phyloP scores from a whole-genome alignment of 73 alveolate species.

The Paramecium caudatum region DNA sequence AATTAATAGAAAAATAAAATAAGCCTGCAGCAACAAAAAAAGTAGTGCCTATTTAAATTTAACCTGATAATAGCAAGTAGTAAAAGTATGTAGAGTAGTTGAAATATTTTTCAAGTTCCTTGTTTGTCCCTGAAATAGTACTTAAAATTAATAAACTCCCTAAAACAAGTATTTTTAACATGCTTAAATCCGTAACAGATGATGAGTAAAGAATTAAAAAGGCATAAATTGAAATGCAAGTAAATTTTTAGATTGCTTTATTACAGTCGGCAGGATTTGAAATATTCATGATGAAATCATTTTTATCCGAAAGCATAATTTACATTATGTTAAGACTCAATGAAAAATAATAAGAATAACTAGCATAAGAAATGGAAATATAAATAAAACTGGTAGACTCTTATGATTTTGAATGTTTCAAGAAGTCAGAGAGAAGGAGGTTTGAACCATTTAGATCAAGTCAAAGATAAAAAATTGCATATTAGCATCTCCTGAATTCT shows the following conservation, averaged over 20 bases:
- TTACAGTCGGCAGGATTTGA: conserved; percentile 51
- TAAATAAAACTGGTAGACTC: conserved; percentile 70
- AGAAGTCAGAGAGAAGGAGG: background rate
- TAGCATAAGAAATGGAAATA: conserved; percentile 65
- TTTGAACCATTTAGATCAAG: conserved; percentile 77
- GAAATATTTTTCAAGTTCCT: background rate
- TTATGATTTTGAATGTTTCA: conserved; percentile 71
- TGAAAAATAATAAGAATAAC: conserved; percentile 25
- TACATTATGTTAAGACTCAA: conserved; percentile 65
- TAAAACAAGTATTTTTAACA: conserved; percentile 18
- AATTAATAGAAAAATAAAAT: background rate
- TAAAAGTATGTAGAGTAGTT: background rate
- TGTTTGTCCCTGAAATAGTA: conserved; percentile 71
- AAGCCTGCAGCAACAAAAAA: background rate
- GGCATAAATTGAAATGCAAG: background rate
- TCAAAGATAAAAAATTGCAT: conserved; percentile 62
- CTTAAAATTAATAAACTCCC: conserved; percentile 11
- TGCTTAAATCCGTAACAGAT: background rate
- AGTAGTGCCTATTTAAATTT: background rate
- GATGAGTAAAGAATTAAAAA: background rate
- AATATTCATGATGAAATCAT: conserved; percentile 56
- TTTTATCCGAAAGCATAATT: background rate
- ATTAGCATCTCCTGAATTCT: conserved; percentile 52
- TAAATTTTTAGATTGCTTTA: conserved; percentile 67
- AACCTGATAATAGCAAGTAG: background rate